Conservation (phyloP, 176 grass and related monocot species). For the Zizania latifolia region DNA sequence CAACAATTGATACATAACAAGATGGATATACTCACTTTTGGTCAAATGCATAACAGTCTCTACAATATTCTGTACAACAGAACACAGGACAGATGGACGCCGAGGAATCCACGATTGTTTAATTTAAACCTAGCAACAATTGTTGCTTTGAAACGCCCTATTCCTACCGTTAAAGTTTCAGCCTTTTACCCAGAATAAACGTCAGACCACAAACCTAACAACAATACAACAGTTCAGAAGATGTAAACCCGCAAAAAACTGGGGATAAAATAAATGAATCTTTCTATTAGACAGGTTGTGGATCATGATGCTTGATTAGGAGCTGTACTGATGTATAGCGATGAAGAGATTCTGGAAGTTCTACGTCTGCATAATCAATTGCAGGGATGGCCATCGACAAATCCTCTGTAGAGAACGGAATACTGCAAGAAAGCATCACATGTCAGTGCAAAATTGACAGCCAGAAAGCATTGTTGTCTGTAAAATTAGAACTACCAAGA, state of each 20-base stretch:
- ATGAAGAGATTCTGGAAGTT: slow-evolving; percentile 60
- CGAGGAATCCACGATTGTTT: not conserved
- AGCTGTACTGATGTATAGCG: slow-evolving; percentile 56
- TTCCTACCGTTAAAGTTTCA: not conserved
- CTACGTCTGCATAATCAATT: slow-evolving; percentile 57
- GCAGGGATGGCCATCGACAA: slow-evolving; percentile 84
- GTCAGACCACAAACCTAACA: slow-evolving; percentile 24
- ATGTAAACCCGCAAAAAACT: slow-evolving; percentile 27
- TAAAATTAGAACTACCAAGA: not conserved
- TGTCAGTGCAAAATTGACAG: slow-evolving; percentile 23
- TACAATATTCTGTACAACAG: slow-evolving; percentile 37
- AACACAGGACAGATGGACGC: not conserved
- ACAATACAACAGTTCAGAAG: slow-evolving; percentile 41
- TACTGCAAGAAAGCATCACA: slow-evolving; percentile 49
- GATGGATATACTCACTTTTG: slow-evolving; percentile 13
- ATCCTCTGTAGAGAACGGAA: slow-evolving; percentile 93
- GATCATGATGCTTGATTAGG: slow-evolving; percentile 44
- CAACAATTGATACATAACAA: no score
- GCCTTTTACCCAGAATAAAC: not conserved
- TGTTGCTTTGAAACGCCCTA: slow-evolving; percentile 45
- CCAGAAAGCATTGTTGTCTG: not conserved
- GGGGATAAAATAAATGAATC: slow-evolving; percentile 13
- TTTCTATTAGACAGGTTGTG: slow-evolving; percentile 30
- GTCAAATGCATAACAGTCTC: not conserved
- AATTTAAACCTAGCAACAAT: slow-evolving; percentile 48